Conservation (phyloP, 805 yeast genomes). For the Lipomyces mesembrius region DNA sequence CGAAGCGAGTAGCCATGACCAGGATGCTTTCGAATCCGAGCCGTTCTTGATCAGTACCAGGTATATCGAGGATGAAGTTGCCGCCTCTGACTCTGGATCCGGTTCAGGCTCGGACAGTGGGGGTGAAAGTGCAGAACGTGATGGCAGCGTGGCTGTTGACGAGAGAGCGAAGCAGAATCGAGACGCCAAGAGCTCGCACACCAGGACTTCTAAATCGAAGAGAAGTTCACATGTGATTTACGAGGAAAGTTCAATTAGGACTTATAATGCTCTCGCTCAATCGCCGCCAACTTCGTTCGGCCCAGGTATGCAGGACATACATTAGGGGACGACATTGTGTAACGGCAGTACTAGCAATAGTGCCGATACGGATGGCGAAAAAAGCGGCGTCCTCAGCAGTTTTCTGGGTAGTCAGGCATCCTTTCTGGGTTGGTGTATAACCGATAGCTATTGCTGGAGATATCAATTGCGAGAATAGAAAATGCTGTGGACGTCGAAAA, state of each 20-base stretch:
- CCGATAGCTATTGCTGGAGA: constrained; percentile 1
- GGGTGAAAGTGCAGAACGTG: neutral
- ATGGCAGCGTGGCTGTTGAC: neutral
- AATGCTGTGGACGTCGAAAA: neutral
- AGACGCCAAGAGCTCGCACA: neutral
- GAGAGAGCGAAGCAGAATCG: neutral
- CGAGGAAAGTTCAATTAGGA: constrained; percentile 4
- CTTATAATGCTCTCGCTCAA: constrained; percentile 5
- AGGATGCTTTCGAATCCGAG: constrained; percentile 10
- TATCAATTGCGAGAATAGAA: neutral
- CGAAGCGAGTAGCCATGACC: neutral
- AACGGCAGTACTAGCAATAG: constrained; percentile 8
- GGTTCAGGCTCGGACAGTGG: neutral
- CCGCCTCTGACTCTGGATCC: constrained; percentile 2
- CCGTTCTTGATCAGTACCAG: constrained; percentile 25
- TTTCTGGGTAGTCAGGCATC: constrained; percentile 11
- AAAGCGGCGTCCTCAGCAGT: constrained; percentile 9
- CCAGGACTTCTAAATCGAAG: neutral
- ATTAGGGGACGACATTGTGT: neutral
- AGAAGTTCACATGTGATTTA: constrained; percentile 4
- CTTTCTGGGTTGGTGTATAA: constrained; percentile 17
- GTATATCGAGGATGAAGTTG: constrained; percentile 20
- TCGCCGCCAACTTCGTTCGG: constrained; percentile 6
- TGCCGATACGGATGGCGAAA: constrained; percentile 11
- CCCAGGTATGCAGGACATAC: neutral